These are phyloP conservation scores for Pestalotiopsis fici DNA, from an alignment of 2,329 filamentous ascomycete species.

Conservation along the genomic window DNA sequence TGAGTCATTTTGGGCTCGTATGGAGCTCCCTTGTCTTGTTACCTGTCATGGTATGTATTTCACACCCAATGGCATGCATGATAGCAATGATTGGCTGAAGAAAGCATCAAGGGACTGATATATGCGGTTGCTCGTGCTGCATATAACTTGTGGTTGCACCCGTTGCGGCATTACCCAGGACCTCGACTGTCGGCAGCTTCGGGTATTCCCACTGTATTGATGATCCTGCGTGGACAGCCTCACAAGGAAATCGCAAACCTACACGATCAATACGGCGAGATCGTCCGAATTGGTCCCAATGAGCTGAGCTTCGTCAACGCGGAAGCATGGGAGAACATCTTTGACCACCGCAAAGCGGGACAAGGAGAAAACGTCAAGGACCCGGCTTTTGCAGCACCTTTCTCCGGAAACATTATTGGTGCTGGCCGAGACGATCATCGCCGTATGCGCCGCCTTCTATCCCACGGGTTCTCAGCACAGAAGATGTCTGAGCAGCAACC, in stretches of 20 bases:
- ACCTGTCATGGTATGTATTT: too few relatives aligned
- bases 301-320: slow-evolving; percentile 35
- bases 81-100: too few relatives aligned
- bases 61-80: too few relatives aligned
- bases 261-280: slow-evolving; percentile 35
- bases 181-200: slow-evolving; percentile 18
- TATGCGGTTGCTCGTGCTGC: background rate
- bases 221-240: slow-evolving; percentile 15
- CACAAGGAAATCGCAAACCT: slow-evolving; percentile 19
- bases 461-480: slow-evolving; percentile 39
- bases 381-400: slow-evolving; percentile 24
- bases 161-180: slow-evolving; percentile 21
- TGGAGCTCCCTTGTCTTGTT: too few relatives aligned
- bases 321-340: slow-evolving; percentile 33
- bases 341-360: slow-evolving; percentile 17
- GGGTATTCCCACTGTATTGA: slow-evolving; percentile 5
- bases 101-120: too few relatives aligned
- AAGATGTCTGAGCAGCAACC: slow-evolving; percentile 41
- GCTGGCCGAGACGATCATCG: slow-evolving; percentile 33
- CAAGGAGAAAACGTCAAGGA: slow-evolving; percentile 30
- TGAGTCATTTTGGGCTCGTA: too few relatives aligned
- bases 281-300: slow-evolving; percentile 39
- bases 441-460: slow-evolving; percentile 33
- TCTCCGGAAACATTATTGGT: slow-evolving; percentile 28
- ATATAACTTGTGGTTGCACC: slow-evolving; percentile 23